Percentiles rank a stretch among this genome's conserved stretches.
Conservation (phyloP, 2,329 filamentous ascomycete species). For the Colletotrichum gloeosporioides region DNA sequence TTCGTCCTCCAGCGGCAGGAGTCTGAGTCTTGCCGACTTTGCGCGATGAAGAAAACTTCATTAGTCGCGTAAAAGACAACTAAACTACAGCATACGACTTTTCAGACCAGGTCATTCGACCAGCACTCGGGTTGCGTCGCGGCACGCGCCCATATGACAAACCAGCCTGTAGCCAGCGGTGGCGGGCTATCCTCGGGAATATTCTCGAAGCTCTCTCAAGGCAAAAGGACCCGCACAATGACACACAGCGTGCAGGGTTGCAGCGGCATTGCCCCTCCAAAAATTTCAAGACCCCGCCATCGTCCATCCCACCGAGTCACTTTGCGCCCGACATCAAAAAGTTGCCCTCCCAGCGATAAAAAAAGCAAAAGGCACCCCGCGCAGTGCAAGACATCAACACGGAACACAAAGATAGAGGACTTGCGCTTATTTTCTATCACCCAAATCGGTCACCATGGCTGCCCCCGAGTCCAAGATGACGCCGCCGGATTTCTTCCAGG, state of each 20-base stretch:
- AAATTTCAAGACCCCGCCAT: slow-evolving; percentile 26
- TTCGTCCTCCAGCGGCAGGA: slow-evolving; percentile 37
- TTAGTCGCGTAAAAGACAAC: accelerated
- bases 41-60: slow-evolving; percentile 47
- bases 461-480: slow-evolving; percentile 42
- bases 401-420: neutral
- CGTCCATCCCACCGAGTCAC: slow-evolving; percentile 19
- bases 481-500: slow-evolving; percentile 62
- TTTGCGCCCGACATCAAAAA: slow-evolving; percentile 13
- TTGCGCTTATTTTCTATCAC: neutral
- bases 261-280: slow-evolving; percentile 28
- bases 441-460: slow-evolving; percentile 43
- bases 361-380: neutral
- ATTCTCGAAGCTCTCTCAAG: slow-evolving; percentile 22
- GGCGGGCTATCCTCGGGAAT: slow-evolving; percentile 19
- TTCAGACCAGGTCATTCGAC: neutral
- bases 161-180: neutral
- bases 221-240: slow-evolving; percentile 17
- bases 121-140: neutral
- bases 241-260: slow-evolving; percentile 21
- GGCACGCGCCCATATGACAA: neutral
- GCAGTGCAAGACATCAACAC: neutral
- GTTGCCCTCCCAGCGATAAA: neutral
- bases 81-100: neutral
- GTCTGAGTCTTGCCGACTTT: slow-evolving; percentile 59